A percentile compares a stretch with the other conserved stretches of the same genome.
These are phyloP conservation scores for Metschnikowia aberdeeniae DNA, from an alignment of 805 yeast genomes.

Conservation along the genomic window DNA sequence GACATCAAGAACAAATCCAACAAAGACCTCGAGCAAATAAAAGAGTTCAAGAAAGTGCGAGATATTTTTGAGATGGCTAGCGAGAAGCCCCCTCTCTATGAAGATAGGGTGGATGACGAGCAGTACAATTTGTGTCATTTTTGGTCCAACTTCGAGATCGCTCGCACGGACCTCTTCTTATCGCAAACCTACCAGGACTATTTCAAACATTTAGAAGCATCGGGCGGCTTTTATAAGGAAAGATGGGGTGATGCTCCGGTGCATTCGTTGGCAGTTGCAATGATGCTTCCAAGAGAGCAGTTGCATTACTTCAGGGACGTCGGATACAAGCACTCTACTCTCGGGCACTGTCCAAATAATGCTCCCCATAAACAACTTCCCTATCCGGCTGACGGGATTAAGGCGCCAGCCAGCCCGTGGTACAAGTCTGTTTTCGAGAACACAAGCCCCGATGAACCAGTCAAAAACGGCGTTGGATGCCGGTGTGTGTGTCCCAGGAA, in stretches of 20 bases:
- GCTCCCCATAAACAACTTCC: slow-evolving; percentile 32
- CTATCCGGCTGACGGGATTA: slow-evolving; percentile 23
- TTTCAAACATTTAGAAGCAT: slow-evolving; percentile 61
- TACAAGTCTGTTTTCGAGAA: slow-evolving; percentile 7
- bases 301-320: slow-evolving; percentile 90
- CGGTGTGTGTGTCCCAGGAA: slow-evolving; percentile 70
- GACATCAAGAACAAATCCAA: slow-evolving; percentile 21
- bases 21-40: slow-evolving; percentile 16
- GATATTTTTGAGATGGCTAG: slow-evolving; percentile 37
- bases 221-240: slow-evolving; percentile 84
- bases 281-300: slow-evolving; percentile 64
- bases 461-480: slow-evolving; percentile 66
- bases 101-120: slow-evolving; percentile 61
- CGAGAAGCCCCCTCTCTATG: slow-evolving; percentile 26
- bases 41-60: slow-evolving; percentile 25
- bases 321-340: slow-evolving; percentile 79
- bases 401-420: slow-evolving; percentile 28
- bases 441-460: slow-evolving; percentile 25
- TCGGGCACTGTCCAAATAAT: slow-evolving; percentile 78
- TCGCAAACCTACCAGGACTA: slow-evolving; percentile 62
- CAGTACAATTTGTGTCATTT: slow-evolving; percentile 81
- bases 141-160: slow-evolving; percentile 93
- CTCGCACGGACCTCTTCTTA: slow-evolving; percentile 70
- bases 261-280: slow-evolving; percentile 80
- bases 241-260: slow-evolving; percentile 99